Evolutionary conservation across 495 filamentous ascomycete species (phyloP).

Genomic region (Penicillium simplicissimum): DNA sequence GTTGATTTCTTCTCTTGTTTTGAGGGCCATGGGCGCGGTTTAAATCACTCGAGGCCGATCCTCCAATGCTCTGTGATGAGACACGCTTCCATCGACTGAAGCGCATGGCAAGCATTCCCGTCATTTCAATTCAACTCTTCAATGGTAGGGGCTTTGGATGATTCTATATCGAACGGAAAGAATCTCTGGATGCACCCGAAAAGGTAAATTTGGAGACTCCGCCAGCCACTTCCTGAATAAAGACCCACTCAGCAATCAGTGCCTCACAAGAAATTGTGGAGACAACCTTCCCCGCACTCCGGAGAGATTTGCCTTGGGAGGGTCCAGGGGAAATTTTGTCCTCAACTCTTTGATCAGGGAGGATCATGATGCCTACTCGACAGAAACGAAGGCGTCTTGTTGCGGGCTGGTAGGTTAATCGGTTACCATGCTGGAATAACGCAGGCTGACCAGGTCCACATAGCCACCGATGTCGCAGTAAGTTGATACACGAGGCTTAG

Average conservation of each 20-base stretch:
- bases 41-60: conserved; percentile 6
- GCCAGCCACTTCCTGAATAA: background rate
- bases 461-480: conserved; percentile 28
- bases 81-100: background rate
- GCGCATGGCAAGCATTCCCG: conserved; percentile 9
- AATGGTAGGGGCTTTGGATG: background rate
- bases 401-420: conserved; percentile 16
- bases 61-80: background rate
- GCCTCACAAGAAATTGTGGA: background rate
- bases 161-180: conserved; percentile 18
- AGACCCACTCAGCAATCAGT: background rate
- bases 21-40: background rate
- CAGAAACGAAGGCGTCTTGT: conserved; percentile 14
- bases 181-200: conserved; percentile 16
- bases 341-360: background rate
- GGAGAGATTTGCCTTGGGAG: conserved; percentile 14
- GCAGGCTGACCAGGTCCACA: background rate
- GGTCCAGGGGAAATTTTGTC: conserved; percentile 16
- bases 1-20: background rate
- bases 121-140: background rate
- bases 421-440: background rate
- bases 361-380: background rate
- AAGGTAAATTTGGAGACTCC: conserved; percentile 9
- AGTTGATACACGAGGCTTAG: background rate
- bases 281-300: conserved; percentile 2